These are phyloP conservation scores for Sonneratia caseolaris DNA, from an alignment of 345 rosid species.

Conservation along the genomic window DNA sequence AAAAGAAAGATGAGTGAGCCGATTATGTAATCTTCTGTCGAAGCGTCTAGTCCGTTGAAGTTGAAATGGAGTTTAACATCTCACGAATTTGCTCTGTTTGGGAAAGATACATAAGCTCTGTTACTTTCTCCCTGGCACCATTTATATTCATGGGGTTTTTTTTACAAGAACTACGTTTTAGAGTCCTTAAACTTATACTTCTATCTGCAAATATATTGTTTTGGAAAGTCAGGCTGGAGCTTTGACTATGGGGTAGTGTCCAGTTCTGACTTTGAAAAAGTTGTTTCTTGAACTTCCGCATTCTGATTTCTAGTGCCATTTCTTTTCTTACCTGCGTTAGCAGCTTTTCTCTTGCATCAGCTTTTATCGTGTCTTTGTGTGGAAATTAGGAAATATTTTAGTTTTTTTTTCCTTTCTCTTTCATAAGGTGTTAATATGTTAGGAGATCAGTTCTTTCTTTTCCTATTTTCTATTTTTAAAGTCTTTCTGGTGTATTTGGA, in stretches of 20 bases:
- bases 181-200: not conserved
- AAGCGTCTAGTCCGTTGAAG: not conserved
- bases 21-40: not conserved
- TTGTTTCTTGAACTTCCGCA: not conserved
- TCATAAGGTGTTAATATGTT: not conserved
- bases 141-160: not conserved
- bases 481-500: not conserved
- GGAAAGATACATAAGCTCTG: not conserved
- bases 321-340: not conserved
- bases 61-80: not conserved
- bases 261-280: not conserved
- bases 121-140: not conserved
- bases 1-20: not conserved
- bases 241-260: not conserved
- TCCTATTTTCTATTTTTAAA: not conserved
- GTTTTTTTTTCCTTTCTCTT: too few relatives aligned
- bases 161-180: not conserved
- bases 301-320: not conserved
- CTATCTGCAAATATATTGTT: not conserved
- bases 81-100: not conserved
- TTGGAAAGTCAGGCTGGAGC: not conserved
- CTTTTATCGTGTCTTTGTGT: not conserved
- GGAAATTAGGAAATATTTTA: not conserved
- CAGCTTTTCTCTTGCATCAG: not conserved
- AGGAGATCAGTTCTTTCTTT: not conserved